Conservation (phyloP, 805 yeast genomes). For the Candida chauliodis region DNA sequence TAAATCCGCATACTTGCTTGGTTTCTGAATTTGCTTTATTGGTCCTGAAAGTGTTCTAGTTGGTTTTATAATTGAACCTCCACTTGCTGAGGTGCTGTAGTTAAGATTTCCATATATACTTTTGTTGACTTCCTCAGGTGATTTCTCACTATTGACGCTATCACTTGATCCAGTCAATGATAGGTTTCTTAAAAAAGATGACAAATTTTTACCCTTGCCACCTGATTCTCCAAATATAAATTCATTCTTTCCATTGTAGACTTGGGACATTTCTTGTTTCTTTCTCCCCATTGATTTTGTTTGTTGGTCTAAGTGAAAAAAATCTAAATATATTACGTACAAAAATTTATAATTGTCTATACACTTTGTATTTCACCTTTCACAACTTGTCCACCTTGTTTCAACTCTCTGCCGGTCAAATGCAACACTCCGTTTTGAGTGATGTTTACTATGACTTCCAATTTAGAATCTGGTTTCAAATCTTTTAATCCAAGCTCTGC, state of each 20-base stretch:
- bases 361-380: conserved; percentile 46
- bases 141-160: conserved; percentile 7
- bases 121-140: conserved; percentile 28
- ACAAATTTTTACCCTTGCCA: conserved; percentile 58
- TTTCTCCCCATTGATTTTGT: conserved; percentile 36
- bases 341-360: conserved; percentile 4
- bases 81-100: conserved; percentile 3
- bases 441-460: conserved; percentile 68
- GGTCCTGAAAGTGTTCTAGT: conserved; percentile 9
- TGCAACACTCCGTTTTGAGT: conserved; percentile 63
- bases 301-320: conserved; percentile 1
- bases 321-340: no score
- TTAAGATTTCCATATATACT: conserved; percentile 36
- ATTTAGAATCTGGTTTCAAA: conserved; percentile 57
- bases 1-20: conserved; percentile 54
- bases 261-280: conserved; percentile 44
- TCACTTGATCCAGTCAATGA: conserved; percentile 25
- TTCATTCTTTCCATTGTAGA: conserved; percentile 44
- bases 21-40: conserved; percentile 6
- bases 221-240: conserved; percentile 67
- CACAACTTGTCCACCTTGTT: conserved; percentile 52
- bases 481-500: conserved; percentile 77
- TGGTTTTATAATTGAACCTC: conserved; percentile 9
- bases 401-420: conserved; percentile 63
- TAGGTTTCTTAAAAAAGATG: conserved; percentile 47